Evolutionary conservation across 169 alveolate genomes (phyloP).

Genomic region (Blepharisma undulans): DNA sequence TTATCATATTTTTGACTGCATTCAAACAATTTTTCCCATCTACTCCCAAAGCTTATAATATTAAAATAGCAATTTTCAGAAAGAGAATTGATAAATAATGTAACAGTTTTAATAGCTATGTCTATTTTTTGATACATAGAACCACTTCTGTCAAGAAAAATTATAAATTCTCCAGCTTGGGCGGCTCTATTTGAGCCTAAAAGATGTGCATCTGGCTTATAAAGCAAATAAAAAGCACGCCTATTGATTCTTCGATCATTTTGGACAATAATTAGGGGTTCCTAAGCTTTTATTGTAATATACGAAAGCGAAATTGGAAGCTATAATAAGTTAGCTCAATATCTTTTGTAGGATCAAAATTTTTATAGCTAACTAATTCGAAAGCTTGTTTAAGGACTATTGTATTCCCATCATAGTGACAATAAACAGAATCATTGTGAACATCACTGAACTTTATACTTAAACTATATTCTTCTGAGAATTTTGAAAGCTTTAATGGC

Average conservation of each 20-base stretch:
- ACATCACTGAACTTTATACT: neutral
- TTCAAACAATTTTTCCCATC: neutral
- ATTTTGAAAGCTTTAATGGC: neutral
- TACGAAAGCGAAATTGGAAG: neutral
- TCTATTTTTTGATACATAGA: slow-evolving; percentile 49
- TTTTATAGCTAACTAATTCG: neutral
- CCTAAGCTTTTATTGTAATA: too few relatives aligned
- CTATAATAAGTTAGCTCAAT: neutral
- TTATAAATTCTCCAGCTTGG: slow-evolving; percentile 39
- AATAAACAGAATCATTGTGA: neutral
- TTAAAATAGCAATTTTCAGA: slow-evolving; percentile 46
- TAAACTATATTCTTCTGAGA: neutral
- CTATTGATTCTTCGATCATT: neutral
- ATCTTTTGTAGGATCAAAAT: neutral
- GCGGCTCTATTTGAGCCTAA: neutral
- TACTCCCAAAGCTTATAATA: slow-evolving; percentile 53
- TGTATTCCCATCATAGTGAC: neutral
- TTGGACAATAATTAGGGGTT: neutral
- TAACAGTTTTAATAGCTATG: slow-evolving; percentile 37
- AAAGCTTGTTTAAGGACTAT: neutral
- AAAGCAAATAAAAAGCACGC: too few relatives aligned
- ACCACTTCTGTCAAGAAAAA: slow-evolving; percentile 62
- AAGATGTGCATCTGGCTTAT: neutral
- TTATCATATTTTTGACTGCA: neutral
- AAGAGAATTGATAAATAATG: slow-evolving; percentile 46